Conservation (phyloP, 768 basidiomycete genomes). For the Boletus speciosus region DNA sequence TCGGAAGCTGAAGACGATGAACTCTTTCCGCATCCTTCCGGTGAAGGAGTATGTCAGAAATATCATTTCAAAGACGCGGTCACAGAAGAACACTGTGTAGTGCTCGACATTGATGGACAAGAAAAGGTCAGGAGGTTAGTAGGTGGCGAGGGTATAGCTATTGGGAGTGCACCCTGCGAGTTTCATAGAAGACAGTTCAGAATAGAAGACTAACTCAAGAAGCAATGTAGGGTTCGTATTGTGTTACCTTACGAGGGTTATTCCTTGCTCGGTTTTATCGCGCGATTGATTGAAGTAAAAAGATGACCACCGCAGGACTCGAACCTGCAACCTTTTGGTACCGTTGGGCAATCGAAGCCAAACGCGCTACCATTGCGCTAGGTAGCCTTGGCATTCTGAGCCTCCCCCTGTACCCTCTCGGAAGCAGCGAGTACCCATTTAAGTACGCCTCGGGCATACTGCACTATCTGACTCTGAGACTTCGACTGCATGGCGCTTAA, state of each 20-base stretch:
- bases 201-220: slow-evolving; percentile 5
- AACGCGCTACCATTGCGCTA: slow-evolving; percentile 95
- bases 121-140: slow-evolving; percentile 32
- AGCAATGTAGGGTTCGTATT: background rate
- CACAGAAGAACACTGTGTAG: slow-evolving; percentile 53
- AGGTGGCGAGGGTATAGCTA: slow-evolving; percentile 49
- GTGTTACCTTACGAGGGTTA: background rate
- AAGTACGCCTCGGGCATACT: background rate
- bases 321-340: slow-evolving; percentile 96
- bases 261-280: background rate
- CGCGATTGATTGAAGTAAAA: background rate
- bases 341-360: slow-evolving; percentile 79
- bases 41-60: slow-evolving; percentile 61
- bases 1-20: slow-evolving; percentile 56
- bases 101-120: slow-evolving; percentile 37
- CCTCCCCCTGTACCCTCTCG: background rate
- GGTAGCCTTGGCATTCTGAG: slow-evolving; percentile 43
- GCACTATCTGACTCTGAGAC: background rate
- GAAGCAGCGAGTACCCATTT: background rate
- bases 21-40: slow-evolving; percentile 65
- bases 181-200: slow-evolving; percentile 40
- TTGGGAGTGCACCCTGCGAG: slow-evolving; percentile 60
- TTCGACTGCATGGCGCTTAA: slow-evolving; percentile 63
- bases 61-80: slow-evolving; percentile 60
- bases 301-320: slow-evolving; percentile 88